Conservation (phyloP, 805 yeast species). For the Wickerhamomyces hampshirensis region DNA sequence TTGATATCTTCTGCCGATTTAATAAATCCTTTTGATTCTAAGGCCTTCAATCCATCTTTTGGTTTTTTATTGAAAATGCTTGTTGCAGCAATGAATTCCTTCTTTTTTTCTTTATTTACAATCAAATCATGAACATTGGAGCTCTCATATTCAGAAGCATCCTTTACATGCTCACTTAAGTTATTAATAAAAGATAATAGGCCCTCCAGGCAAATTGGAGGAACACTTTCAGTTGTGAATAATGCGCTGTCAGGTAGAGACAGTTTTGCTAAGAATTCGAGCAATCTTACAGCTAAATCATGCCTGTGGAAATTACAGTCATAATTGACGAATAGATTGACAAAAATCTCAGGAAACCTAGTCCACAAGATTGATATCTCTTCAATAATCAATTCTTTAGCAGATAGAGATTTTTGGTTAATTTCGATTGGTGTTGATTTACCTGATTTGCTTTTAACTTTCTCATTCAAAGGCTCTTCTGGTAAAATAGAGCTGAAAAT, state of each 20-base stretch:
- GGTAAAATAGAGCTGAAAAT: constrained; percentile 57
- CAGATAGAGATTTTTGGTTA: constrained; percentile 23
- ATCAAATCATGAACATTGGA: constrained; percentile 15
- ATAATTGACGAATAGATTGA: constrained; percentile 70
- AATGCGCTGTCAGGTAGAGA: constrained; percentile 84
- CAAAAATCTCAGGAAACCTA: constrained; percentile 72
- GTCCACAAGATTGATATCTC: constrained; percentile 79
- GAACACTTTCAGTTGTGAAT: constrained; percentile 77
- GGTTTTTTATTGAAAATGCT: constrained; percentile 76
- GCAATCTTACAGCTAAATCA: constrained; percentile 63
- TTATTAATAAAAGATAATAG: constrained; percentile 65
- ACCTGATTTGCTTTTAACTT: constrained; percentile 14
- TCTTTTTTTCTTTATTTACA: constrained; percentile 46
- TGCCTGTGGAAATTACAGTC: constrained; percentile 89
- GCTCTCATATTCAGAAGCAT: constrained; percentile 17
- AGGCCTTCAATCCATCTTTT: constrained; percentile 60
- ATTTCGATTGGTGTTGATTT: constrained; percentile 31
- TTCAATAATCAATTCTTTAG: constrained; percentile 81
- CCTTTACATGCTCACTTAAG: constrained; percentile 41
- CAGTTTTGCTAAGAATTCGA: constrained; percentile 68
- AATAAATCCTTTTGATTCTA: constrained; percentile 66
- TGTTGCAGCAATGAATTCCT: constrained; percentile 72
- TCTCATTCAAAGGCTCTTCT: constrained; percentile 16
- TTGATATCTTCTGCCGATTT: constrained; percentile 41
- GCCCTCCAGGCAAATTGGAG: constrained; percentile 92